Base-by-base conservation (phyloP, 2,329 filamentous ascomycete genomes). In the Ceratocystis harringtonii region DNA sequence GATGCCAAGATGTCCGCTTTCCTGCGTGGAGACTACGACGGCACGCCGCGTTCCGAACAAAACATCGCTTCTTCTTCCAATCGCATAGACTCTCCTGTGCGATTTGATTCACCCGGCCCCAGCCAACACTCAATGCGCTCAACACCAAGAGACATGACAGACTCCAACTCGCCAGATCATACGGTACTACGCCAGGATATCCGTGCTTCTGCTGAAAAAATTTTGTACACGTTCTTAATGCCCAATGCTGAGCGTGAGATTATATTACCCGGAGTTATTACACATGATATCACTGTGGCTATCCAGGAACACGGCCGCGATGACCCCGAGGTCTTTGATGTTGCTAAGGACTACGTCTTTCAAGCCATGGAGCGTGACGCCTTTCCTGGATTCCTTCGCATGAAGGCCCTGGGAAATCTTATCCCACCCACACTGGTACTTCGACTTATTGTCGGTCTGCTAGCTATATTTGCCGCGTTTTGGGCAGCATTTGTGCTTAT, bases 361-460 rank as follows among this genome's bases (percentile, higher is more conserved):
- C 95, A 99, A 76, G 95, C 95, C 43, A 99, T 99, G 94, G 95
- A 99, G 77, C 85, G 95, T 65, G 94, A 99, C 77, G 94, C 95
- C n/a, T 99, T 96, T 74, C 94, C 95, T 0, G 92, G 92, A 0
- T 99, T 99, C 76, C 80, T 99, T 67, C 84, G 92, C 72, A 90
- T 90, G 77, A 97, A 97, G 77, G 94, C 94, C 2, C 80, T 99
- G 28, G 95, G 95, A 68, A 99, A 99, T 72, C 81, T 99, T 15
- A 92, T 99, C 32, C 94, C 92, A 2, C 85, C 92, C 17, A 95
- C 90, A 60, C 86, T 95, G 70, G 84, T 97, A 72, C 81, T 95
- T 70, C 84, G 94, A 64, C 79, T 97, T 63, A 90, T 95, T 58
- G 74, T 96, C 70, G 94, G 92, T 44, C 81, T 99, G 63, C 79